Evolutionary conservation across 2,329 filamentous ascomycete species (phyloP).

Genomic region (Geosmithia morbida): DNA sequence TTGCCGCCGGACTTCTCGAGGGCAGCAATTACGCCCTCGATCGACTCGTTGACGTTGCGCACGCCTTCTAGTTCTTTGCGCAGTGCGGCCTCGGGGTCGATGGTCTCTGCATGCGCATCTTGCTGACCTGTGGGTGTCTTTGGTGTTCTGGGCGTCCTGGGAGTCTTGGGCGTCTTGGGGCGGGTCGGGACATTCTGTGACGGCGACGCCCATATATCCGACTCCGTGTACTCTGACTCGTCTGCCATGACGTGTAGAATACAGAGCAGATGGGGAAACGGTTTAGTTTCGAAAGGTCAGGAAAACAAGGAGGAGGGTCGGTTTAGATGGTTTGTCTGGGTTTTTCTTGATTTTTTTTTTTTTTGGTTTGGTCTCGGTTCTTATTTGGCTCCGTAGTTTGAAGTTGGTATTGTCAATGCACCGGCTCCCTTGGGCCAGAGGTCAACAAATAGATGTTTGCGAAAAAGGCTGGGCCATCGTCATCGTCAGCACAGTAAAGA

Average conservation of each 20-base stretch:
- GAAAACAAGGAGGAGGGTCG: not conserved
- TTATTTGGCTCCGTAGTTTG: not conserved
- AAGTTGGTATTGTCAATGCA: not conserved
- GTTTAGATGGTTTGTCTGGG: not conserved
- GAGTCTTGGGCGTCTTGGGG: constrained; percentile 28
- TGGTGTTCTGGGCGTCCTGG: constrained; percentile 32
- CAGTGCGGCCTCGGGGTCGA: constrained; percentile 58
- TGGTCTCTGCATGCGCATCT: constrained; percentile 26
- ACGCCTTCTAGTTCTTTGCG: constrained; percentile 71
- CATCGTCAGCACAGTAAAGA: not conserved
- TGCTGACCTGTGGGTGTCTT: constrained; percentile 23
- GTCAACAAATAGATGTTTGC: not conserved
- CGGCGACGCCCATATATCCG: constrained; percentile 33
- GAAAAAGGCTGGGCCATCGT: not conserved
- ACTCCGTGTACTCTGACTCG: constrained; percentile 23
- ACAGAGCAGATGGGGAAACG: not conserved
- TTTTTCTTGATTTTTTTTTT: not conserved
- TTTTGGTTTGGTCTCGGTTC: not conserved
- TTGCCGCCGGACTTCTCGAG: constrained; percentile 60
- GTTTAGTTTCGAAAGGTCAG: not conserved
- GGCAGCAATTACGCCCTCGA: constrained; percentile 63
- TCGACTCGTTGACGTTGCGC: constrained; percentile 72
- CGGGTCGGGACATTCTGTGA: constrained; percentile 13
- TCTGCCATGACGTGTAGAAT: constrained; percentile 2
- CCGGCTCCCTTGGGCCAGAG: not conserved